Evolutionary conservation across 108 stramenopile genomes (phyloP).

Genomic region (Conticribra weissflogii): DNA sequence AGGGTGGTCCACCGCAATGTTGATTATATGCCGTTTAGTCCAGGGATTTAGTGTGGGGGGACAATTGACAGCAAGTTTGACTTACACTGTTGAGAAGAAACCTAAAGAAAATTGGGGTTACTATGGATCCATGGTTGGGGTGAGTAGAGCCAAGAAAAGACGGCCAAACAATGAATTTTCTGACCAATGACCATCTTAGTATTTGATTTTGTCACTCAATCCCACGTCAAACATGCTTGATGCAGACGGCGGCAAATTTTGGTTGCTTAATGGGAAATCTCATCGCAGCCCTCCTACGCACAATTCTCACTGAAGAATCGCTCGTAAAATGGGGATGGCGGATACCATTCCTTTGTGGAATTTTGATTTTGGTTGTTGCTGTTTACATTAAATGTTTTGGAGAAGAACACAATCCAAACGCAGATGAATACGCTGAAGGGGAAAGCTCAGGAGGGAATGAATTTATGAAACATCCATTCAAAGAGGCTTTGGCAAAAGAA

Average conservation of each 20-base stretch:
- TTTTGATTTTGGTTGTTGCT: conserved; percentile 58
- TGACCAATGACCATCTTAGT: conserved; percentile 19
- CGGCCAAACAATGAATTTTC: no score
- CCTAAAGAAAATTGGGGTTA: conserved; percentile 36
- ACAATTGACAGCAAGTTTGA: conserved; percentile 61
- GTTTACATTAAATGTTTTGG: conserved; percentile 52
- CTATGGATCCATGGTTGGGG: conserved; percentile 20
- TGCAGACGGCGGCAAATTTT: conserved; percentile 43
- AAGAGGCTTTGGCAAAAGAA: conserved; percentile 52
- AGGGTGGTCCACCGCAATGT: conserved; percentile 36
- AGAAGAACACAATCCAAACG: conserved; percentile 55
- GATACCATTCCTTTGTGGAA: conserved; percentile 72
- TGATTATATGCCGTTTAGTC: conserved; percentile 58
- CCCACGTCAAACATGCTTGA: neutral
- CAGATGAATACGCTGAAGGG: conserved; percentile 33
- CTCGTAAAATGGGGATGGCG: conserved; percentile 82
- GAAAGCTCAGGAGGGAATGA: conserved; percentile 7
- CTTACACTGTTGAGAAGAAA: conserved; percentile 62
- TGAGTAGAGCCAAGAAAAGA: no score
- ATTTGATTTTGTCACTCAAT: neutral
- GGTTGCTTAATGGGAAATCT: conserved; percentile 65
- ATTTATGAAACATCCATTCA: conserved; percentile 44
- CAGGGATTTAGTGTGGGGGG: conserved; percentile 75
- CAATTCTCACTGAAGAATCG: conserved; percentile 59
- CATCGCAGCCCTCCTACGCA: conserved; percentile 60